Evolutionary conservation across 352 stramenopile species (phyloP).

Genomic region (Thraustochytrium striatum): DNA sequence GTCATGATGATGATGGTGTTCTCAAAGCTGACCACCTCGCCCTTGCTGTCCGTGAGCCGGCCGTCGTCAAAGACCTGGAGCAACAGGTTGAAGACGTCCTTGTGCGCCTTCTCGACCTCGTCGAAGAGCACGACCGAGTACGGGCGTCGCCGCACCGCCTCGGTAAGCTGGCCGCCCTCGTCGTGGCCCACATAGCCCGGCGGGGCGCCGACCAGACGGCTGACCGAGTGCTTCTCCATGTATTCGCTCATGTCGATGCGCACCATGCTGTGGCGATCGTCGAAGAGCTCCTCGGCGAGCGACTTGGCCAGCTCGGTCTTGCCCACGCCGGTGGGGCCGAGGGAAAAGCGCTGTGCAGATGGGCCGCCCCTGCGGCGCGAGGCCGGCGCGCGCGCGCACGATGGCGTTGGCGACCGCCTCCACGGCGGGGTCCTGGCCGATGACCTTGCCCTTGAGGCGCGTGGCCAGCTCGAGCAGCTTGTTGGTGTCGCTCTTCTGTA

Average conservation of each 20-base stretch:
- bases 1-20: conserved; percentile 97
- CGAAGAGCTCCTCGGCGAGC: conserved; percentile 87
- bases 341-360: conserved; percentile 91
- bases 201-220: conserved; percentile 83
- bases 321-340: conserved; percentile 88
- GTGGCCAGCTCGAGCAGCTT: conserved; percentile 73
- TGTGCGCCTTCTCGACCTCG: conserved; percentile 96
- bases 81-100: conserved; percentile 89
- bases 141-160: conserved; percentile 84
- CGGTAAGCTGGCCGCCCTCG: conserved; percentile 89
- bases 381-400: conserved; percentile 79
- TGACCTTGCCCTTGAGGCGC: conserved; percentile 79
- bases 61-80: conserved; percentile 96
- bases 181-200: conserved; percentile 93
- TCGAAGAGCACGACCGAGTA: conserved; percentile 96
- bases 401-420: conserved; percentile 83
- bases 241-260: conserved; percentile 97
- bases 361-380: conserved; percentile 75
- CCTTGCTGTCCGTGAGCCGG: conserved; percentile 90
- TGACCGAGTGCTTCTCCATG: conserved; percentile 91
- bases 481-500: conserved; percentile 71
- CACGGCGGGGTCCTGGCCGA: conserved; percentile 88
- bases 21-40: conserved; percentile 90
- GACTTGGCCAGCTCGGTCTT: conserved; percentile 92
- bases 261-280: conserved; percentile 88